Evolutionary conservation across 306 rosid genomes (phyloP).

Genomic region (Crotalaria pallida): DNA sequence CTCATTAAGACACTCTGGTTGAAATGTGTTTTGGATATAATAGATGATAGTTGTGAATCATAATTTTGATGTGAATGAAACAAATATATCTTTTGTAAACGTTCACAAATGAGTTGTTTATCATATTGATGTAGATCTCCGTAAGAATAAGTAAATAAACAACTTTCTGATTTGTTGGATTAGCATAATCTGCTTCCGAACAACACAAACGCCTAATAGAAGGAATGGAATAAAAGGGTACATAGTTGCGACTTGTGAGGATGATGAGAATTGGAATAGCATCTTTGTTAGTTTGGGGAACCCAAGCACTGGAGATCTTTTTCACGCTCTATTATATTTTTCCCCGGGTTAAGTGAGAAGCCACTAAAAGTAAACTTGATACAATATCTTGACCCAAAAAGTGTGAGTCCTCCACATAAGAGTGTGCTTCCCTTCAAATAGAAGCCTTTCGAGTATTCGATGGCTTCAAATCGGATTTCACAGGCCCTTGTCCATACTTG

Average conservation of each 20-base stretch:
- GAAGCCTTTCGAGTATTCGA: too few relatives aligned
- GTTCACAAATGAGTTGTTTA: not conserved
- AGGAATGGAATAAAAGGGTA: not conserved
- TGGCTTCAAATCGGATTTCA: too few relatives aligned
- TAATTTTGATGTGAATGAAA: conserved; percentile 8
- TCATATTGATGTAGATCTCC: not conserved
- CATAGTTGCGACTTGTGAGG: not conserved
- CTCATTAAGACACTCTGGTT: not conserved
- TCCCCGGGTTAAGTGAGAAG: too few relatives aligned
- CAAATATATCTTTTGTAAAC: not conserved
- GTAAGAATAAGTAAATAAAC: not conserved
- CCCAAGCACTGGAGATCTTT: too few relatives aligned
- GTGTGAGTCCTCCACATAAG: too few relatives aligned
- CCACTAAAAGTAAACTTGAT: too few relatives aligned
- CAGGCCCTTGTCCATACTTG: too few relatives aligned
- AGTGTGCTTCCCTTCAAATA: too few relatives aligned
- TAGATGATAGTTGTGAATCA: not conserved
- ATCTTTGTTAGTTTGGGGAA: not conserved
- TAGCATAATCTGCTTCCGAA: not conserved
- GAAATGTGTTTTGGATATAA: not conserved
- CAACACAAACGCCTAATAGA: not conserved
- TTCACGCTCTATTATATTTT: too few relatives aligned
- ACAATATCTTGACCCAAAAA: too few relatives aligned
- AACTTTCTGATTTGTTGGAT: not conserved
- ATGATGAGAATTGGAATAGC: not conserved